Percentiles rank a stretch among this genome's conserved stretches.
Evolutionary conservation across 2,329 filamentous ascomycete species (phyloP).

Genomic region (Pezicula rhizophila): DNA sequence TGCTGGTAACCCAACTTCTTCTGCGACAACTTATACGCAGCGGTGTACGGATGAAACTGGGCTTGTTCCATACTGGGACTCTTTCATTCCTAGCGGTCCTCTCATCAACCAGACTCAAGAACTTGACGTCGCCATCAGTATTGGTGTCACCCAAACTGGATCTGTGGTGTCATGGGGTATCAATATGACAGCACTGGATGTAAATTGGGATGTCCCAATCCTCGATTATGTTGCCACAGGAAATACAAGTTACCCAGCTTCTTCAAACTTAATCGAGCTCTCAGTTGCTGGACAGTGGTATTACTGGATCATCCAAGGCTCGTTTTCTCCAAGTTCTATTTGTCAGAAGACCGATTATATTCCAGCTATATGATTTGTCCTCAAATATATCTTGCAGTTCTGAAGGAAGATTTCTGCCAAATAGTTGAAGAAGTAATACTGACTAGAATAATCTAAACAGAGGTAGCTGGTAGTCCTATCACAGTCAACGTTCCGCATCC

Average conservation of each 20-base stretch:
- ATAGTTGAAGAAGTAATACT: too few species aligned
- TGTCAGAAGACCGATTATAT: too few species aligned
- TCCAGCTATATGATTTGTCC: too few species aligned
- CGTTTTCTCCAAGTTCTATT: too few species aligned
- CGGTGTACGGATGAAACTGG: slow-evolving; percentile 7
- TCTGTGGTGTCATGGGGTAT: slow-evolving; percentile 3
- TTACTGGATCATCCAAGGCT: slow-evolving; percentile 5
- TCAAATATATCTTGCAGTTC: too few species aligned
- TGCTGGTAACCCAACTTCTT: slow-evolving; percentile 2
- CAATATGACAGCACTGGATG: slow-evolving; percentile 23
- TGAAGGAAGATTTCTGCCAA: too few species aligned
- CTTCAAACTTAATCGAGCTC: slow-evolving; percentile 9
- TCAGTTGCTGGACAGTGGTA: slow-evolving; percentile 32
- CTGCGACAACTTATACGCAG: not conserved
- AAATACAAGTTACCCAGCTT: slow-evolving; percentile 12
- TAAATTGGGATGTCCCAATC: slow-evolving; percentile 36
- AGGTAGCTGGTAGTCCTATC: slow-evolving; percentile 26
- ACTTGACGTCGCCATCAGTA: not conserved
- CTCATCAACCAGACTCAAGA: not conserved
- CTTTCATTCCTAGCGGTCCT: not conserved
- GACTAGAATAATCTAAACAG: slow-evolving; percentile 22
- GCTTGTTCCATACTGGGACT: slow-evolving; percentile 6
- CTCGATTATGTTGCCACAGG: slow-evolving; percentile 28
- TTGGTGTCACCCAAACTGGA: not conserved
- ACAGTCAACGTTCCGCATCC: slow-evolving; percentile 29